Evolutionary conservation across 768 basidiomycete genomes (phyloP).

Genomic region (Tulasnella sp.): DNA sequence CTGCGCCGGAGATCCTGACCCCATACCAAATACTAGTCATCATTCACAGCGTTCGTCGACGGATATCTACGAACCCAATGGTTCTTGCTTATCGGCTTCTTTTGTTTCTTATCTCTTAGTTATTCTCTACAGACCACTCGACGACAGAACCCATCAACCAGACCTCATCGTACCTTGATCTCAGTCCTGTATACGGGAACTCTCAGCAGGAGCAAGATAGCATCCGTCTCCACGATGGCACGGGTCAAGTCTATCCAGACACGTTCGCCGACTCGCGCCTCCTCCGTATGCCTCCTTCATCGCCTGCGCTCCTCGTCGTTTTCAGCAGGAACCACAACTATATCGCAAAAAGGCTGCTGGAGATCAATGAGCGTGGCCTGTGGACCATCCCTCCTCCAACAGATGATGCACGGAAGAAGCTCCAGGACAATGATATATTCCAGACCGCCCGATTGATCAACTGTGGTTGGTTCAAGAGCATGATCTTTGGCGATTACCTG

Average conservation of each 20-base stretch:
- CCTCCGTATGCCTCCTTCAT: slow-evolving; percentile 66
- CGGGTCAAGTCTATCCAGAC: slow-evolving; percentile 56
- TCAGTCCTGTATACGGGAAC: slow-evolving; percentile 32
- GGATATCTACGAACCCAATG: not conserved
- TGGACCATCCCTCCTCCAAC: slow-evolving; percentile 40
- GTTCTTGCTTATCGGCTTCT: not conserved
- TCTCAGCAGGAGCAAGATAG: slow-evolving; percentile 29
- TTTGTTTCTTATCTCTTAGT: slow-evolving; percentile 30
- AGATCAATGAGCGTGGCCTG: slow-evolving; percentile 66
- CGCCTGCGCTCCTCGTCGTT: slow-evolving; percentile 64
- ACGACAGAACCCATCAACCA: slow-evolving; percentile 14
- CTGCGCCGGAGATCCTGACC: not conserved
- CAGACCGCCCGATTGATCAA: slow-evolving; percentile 70
- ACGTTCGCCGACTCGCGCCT: slow-evolving; percentile 70
- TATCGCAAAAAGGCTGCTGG: slow-evolving; percentile 62
- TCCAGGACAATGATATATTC: slow-evolving; percentile 55
- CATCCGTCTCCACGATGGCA: slow-evolving; percentile 32
- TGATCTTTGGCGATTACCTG: slow-evolving; percentile 21
- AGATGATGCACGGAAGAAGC: slow-evolving; percentile 22
- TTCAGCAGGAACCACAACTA: slow-evolving; percentile 72
- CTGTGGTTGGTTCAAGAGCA: slow-evolving; percentile 30
- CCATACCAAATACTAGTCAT: not conserved
- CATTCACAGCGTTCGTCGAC: slow-evolving; percentile 9
- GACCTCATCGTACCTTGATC: slow-evolving; percentile 16
- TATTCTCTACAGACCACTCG: slow-evolving; percentile 1